phyloP scores from a whole-genome alignment of 441 rosid species.

The Geranium incanum region DNA sequence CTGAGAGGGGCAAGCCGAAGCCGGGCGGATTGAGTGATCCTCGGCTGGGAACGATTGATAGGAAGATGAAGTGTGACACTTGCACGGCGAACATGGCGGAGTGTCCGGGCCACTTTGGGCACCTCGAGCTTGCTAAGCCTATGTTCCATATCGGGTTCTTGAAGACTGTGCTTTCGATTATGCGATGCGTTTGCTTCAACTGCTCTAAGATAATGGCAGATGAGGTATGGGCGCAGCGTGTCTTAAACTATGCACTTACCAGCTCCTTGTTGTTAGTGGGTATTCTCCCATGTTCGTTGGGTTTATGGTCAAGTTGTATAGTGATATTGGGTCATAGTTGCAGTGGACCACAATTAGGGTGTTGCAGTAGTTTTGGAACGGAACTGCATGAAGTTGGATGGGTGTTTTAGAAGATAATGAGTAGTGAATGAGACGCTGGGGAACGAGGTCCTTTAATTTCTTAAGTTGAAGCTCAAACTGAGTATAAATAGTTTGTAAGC shows the following conservation, averaged over 20 bases:
- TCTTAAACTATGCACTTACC: not conserved
- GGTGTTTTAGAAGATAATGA: not conserved
- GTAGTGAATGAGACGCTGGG: not conserved
- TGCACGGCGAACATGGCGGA: slow-evolving; percentile 97
- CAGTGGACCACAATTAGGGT: not conserved
- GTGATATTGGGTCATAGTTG: not conserved
- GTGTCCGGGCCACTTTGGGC: slow-evolving; percentile 96
- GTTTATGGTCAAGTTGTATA: not conserved
- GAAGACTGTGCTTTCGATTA: slow-evolving; percentile 84
- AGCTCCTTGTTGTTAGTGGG: too few species aligned
- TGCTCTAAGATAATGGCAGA: slow-evolving; percentile 85
- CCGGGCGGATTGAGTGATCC: slow-evolving; percentile 75
- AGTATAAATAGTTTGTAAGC: not conserved
- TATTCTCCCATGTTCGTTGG: too few species aligned
- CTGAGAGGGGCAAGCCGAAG: slow-evolving; percentile 93
- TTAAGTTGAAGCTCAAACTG: not conserved
- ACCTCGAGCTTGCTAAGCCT: slow-evolving; percentile 95
- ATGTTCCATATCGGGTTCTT: slow-evolving; percentile 92
- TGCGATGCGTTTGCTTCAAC: slow-evolving; percentile 95
- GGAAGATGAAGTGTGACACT: slow-evolving; percentile 89
- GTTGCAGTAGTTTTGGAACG: not conserved
- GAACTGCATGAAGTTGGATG: not conserved
- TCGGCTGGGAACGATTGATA: slow-evolving; percentile 80
- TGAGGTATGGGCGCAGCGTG: slow-evolving; percentile 45
- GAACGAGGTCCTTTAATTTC: not conserved